Evolutionary conservation across 805 yeast genomes (phyloP).

Genomic region (Deakozyma indianensis): DNA sequence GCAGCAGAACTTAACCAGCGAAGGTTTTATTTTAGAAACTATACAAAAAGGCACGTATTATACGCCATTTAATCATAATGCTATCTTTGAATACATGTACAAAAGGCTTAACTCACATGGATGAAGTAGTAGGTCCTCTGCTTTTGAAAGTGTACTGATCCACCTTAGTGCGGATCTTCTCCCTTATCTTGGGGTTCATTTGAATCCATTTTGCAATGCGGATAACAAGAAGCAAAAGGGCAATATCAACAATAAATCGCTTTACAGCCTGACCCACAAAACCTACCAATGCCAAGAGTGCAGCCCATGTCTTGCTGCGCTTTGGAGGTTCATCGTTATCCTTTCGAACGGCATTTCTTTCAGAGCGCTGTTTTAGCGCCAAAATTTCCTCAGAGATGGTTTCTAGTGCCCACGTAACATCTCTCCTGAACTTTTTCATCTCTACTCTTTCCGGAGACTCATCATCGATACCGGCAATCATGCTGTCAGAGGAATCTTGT

Average conservation of each 20-base stretch:
- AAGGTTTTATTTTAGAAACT: no score
- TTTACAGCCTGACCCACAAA: neutral
- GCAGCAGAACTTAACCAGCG: no score
- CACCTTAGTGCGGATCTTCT: neutral
- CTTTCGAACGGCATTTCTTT: neutral
- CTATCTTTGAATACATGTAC: no score
- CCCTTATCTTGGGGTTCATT: neutral
- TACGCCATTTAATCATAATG: no score
- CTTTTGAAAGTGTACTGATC: neutral
- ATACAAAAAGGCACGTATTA: no score
- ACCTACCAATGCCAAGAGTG: neutral
- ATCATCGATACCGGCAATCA: neutral
- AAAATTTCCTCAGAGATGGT: conserved; percentile 14
- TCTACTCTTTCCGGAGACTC: neutral
- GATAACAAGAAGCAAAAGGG: neutral
- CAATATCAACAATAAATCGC: neutral
- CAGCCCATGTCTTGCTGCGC: neutral
- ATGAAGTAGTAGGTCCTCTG: no score
- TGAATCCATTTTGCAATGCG: neutral
- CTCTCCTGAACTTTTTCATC: conserved; percentile 3
- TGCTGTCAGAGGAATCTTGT: neutral
- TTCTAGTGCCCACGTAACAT: conserved; percentile 16
- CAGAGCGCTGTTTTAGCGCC: neutral
- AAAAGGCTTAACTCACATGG: no score
- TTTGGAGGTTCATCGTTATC: neutral